Percentiles rank a stretch among this genome's conserved stretches.
These are phyloP conservation scores for Arachis stenosperma DNA, from an alignment of 306 rosid species.

Conservation along the genomic window DNA sequence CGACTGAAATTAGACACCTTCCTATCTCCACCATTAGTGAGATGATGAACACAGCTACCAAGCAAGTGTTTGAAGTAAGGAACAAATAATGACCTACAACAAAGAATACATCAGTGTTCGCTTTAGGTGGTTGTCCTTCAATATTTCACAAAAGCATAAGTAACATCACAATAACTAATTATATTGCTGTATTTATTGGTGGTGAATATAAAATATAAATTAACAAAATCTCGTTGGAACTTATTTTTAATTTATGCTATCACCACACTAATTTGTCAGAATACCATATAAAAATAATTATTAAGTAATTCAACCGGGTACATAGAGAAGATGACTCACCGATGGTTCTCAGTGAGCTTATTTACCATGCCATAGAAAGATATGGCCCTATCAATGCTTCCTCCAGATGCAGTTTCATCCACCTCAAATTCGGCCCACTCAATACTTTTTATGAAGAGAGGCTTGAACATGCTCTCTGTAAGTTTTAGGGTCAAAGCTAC, in stretches of 20 bases:
- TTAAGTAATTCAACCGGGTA: neutral
- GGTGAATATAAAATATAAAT: neutral
- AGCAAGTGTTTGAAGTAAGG: slow-evolving; percentile 92
- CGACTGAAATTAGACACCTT: slow-evolving; percentile 43
- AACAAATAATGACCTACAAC: slow-evolving; percentile 86
- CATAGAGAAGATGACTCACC: slow-evolving; percentile 56
- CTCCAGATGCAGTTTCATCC: slow-evolving; percentile 50
- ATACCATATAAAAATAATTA: slow-evolving; percentile 9
- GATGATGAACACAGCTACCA: slow-evolving; percentile 70
- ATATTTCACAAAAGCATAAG: neutral
- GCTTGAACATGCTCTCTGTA: slow-evolving; percentile 89
- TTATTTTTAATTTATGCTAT: neutral
- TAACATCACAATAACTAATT: slow-evolving; percentile 9
- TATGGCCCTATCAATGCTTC: slow-evolving; percentile 75
- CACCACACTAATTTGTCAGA: slow-evolving; percentile 16
- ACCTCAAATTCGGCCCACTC: slow-evolving; percentile 87
- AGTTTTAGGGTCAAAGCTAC: slow-evolving; percentile 76
- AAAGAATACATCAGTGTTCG: slow-evolving; percentile 17
- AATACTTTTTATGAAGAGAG: slow-evolving; percentile 78
- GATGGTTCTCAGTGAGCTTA: slow-evolving; percentile 78
- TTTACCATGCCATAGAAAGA: slow-evolving; percentile 82
- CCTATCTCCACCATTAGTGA: slow-evolving; percentile 54
- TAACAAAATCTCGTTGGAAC: neutral
- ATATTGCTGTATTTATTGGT: neutral
- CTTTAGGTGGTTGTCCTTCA: slow-evolving; percentile 13